Base-by-base conservation (phyloP, 371 early-diverging fungal genomes). In the Lichtheimia corymbifera region DNA sequence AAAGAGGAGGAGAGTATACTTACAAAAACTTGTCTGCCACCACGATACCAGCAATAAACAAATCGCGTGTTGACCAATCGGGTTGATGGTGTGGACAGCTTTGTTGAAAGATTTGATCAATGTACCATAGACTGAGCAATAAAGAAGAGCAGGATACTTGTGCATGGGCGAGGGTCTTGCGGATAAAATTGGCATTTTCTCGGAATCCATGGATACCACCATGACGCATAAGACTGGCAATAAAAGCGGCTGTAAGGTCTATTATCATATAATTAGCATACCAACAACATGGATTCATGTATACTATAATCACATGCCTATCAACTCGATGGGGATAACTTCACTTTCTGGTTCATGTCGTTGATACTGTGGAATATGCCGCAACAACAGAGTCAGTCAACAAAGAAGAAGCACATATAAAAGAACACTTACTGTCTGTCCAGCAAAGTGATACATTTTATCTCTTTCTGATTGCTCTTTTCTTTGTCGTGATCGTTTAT, bases 101-200 rank as follows among this genome's bases (percentile, higher is more conserved):
- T 20, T 22, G 61, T 17, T 65, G 71, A 56, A 64, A 70, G 25
- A 63, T 67, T 40, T 77, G 76, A 58, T 84, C 84, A 30, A 81
- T 77, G 28, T 84, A 84, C 65, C 79, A 81, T 28, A 84, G 67
- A 47, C 82, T 72, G 7, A 81, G 73, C 7, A 84, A 68, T 11
- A 84, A 72, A 0, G 83, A 82, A 4, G 83, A 78, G 58, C 80
- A 84, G 0, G 82, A 78, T 27, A 82, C 70, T 55, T 82, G 83
- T 1, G 84, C 83, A 43, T 76, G 76, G 22, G 76, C 64, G 13
- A 84, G 66, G 5, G 81, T 81, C 28, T 70, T 72, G 4, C 79
- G 76, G 44, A 84, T 82, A 60, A 84, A 84, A 53, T 82, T 78
- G 13, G 73, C 77, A 43, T 76, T 58, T 53, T 68, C 52, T 53